Evolutionary conservation across 129 eudicot genomes (phyloP), one percentile per base, ranked within the genome.

Genomic region (Calendula officinalis): DNA sequence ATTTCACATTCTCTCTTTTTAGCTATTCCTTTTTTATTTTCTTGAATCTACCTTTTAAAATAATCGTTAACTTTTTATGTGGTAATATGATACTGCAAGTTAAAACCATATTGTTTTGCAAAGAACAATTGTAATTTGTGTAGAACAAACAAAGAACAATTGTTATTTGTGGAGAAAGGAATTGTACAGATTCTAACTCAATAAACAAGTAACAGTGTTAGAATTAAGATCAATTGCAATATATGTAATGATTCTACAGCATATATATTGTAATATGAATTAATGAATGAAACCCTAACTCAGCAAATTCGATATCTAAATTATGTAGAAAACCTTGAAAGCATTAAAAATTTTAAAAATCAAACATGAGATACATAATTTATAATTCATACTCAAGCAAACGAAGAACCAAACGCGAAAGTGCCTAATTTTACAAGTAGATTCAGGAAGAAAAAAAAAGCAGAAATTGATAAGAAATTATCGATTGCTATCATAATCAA

Each of bases 401-500:
- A 15, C 11, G 37, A 67, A 75, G 38, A 65, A 75, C 13, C 39
- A 38, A 67, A 27, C 48, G 54, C 6, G 27, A 14, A 14, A 55
- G 64, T 42, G 64, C 72, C 76, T 48, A 64, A 76, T 76, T 63
- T 48, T 63, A 77, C 77, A 70, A 40, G 39, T 11, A 36, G 53
- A 54, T 8, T 10, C 34, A 9, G 52, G 56, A 60, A 55, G 7
- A 53, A 48, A 2, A 0, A 51, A 43, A 54, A 22, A 3, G 3
- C 42, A 72, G 46, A 35, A 67, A 15, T 15, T 1, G 2, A 55
- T 33, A 33, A 55, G 0, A 54, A 54, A 33, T 59, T 32, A 85
- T 56, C 74, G 71, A 16, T 72, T 73, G 62, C 77, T 77, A 72
- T 91, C 86, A 47, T 87, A 81, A 71, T 87, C 94, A 42, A 87